Base-by-base conservation (phyloP, 352 stramenopile species). In the Phytophthora citrophthora region DNA sequence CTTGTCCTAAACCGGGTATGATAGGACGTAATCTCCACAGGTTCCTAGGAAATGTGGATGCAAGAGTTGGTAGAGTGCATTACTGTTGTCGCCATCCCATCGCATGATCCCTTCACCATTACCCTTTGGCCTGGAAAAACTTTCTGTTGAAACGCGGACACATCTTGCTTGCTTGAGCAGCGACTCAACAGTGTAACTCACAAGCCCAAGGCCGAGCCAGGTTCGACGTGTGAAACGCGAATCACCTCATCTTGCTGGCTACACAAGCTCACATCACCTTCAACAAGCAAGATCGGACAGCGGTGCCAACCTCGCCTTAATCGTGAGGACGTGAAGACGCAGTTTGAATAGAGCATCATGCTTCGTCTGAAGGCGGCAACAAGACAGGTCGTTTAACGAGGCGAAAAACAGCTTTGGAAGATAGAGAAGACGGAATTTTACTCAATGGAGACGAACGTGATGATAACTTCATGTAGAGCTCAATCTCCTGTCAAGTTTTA, bases 271-370 rank as follows among this genome's bases (percentile, higher is more conserved):
- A 18, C 18, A 36, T 27, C 18, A 36, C n/a, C 58, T 61, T 65
- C 48, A 66, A 54, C 32, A n/a, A 52, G 16, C 23, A 44, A 32
- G 56, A 47, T 45, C 27, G 23, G 48, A 29, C 39, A 51, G 36
- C n/a, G 20, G 15, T 48, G 31, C 32, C n/a, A 29, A 24, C 50
- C 51, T 29, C 34, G 41, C 43, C 50, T 49, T 9, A 41, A 54
- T 67, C 43, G 59, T 61, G 43, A 45, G 26, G 16, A 67, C 59
- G 59, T 45, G 59, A 61, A 36, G 50, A 24, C 34, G 51, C 45
- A 18, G 31, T 46, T 52, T 20, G 23, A 29, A 50, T 51, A 60
- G 51, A 59, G 51, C 16, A 20, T 32, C n/a, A 43, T 36, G 39
- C 40, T 27, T 27, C 52, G 52, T 60, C 52, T 60, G 39, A 34